These are phyloP conservation scores for Clausena lansium DNA, from an alignment of 345 rosid genomes.

Conservation along the genomic window DNA sequence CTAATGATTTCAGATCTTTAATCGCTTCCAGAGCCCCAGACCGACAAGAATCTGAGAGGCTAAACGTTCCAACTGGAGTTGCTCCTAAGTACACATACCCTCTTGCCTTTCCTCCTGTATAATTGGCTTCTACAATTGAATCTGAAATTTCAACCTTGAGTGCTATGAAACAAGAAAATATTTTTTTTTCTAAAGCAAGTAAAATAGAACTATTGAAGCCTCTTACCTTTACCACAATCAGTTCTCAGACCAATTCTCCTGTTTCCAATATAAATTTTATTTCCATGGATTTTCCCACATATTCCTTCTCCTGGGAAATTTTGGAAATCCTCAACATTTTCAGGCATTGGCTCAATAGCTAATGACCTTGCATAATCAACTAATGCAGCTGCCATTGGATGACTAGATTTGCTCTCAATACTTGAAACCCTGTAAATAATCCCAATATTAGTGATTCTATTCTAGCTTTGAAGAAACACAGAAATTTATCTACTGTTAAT, in stretches of 20 bases:
- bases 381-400: constrained; percentile 83
- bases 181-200: background rate
- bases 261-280: constrained; percentile 65
- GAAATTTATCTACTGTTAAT: no score
- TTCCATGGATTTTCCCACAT: constrained; percentile 68
- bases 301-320: constrained; percentile 92
- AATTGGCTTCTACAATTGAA: constrained; percentile 29
- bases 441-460: background rate
- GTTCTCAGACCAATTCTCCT: constrained; percentile 61
- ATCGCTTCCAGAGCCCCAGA: constrained; percentile 72
- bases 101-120: constrained; percentile 45
- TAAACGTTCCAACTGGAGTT: constrained; percentile 46
- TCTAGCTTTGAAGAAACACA: no score
- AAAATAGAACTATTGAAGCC: background rate
- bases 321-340: constrained; percentile 55
- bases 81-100: constrained; percentile 62
- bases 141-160: constrained; percentile 19
- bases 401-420: constrained; percentile 89
- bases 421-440: constrained; percentile 74
- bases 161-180: background rate
- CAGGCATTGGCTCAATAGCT: constrained; percentile 69
- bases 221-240: constrained; percentile 55
- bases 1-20: constrained; percentile 51
- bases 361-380: constrained; percentile 56
- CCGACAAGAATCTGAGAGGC: constrained; percentile 75